These are phyloP conservation scores for Diospyros lotus DNA, from an alignment of 148 eudicot species.

Conservation along the genomic window DNA sequence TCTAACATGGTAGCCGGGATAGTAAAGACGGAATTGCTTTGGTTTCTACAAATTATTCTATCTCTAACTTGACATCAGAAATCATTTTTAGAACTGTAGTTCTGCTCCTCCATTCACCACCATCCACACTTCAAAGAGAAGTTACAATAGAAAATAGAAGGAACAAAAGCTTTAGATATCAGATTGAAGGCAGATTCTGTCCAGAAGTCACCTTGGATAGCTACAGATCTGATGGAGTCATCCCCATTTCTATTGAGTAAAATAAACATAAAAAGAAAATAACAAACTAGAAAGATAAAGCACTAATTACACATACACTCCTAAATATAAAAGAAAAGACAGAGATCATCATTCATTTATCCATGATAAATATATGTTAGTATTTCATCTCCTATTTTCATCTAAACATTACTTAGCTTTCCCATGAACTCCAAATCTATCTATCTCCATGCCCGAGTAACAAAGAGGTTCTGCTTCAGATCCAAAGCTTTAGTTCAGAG, in stretches of 20 bases:
- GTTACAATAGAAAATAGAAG: neutral
- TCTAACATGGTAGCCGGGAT: too few species aligned
- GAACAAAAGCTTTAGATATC: neutral
- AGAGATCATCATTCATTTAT: neutral
- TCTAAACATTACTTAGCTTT: neutral
- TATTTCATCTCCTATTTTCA: neutral
- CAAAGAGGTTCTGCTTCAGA: neutral
- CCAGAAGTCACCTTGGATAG: too few species aligned
- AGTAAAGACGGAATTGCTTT: too few species aligned
- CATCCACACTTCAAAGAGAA: neutral
- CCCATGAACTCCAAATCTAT: neutral
- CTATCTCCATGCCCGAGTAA: neutral
- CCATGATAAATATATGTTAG: neutral
- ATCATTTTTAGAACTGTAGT: too few species aligned
- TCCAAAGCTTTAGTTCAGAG: neutral
- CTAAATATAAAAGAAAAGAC: neutral
- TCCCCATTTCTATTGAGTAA: neutral
- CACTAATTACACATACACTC: neutral
- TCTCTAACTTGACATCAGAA: too few species aligned
- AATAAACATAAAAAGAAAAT: neutral
- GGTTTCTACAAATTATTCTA: too few species aligned
- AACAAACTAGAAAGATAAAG: neutral
- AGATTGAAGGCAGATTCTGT: neutral
- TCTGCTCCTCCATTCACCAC: neutral
- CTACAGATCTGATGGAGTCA: neutral